Evolutionary conservation across 768 basidiomycete genomes (phyloP).

Genomic region (Russula vinacea): DNA sequence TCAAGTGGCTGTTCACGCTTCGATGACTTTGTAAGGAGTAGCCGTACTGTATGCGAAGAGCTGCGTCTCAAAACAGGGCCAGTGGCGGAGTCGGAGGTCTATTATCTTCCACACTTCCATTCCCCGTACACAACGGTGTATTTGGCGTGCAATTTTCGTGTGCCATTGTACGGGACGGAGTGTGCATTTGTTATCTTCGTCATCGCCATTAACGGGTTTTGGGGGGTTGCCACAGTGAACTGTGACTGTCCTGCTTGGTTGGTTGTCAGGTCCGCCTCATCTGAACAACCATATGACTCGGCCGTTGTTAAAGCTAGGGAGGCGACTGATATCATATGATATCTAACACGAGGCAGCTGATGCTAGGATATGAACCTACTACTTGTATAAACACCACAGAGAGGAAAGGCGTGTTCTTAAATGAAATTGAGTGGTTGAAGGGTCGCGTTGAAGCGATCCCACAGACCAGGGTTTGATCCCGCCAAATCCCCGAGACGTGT

Average conservation of each 20-base stretch:
- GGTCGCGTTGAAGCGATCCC: not conserved
- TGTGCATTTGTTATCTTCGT: no score
- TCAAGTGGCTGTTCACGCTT: slow-evolving; percentile 2
- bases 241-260: not conserved
- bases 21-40: not conserved
- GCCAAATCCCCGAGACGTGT: no score
- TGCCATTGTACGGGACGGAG: not conserved
- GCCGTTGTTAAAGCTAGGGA: no score
- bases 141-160: not conserved
- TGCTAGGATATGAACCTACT: not conserved
- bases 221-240: not conserved
- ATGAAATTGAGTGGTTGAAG: not conserved
- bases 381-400: not conserved
- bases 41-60: not conserved
- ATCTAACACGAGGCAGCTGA: not conserved
- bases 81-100: not conserved
- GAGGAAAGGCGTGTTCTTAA: not conserved
- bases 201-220: not conserved
- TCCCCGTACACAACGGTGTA: not conserved
- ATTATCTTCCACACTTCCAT: not conserved
- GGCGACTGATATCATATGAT: not conserved
- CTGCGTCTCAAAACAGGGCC: not conserved
- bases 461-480: not conserved
- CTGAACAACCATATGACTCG: not conserved
- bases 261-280: not conserved